Percentiles rank a stretch among this genome's conserved stretches.
These are phyloP conservation scores for Trichoderma sp. DNA, from an alignment of 2,329 filamentous ascomycete genomes.

Conservation along the genomic window DNA sequence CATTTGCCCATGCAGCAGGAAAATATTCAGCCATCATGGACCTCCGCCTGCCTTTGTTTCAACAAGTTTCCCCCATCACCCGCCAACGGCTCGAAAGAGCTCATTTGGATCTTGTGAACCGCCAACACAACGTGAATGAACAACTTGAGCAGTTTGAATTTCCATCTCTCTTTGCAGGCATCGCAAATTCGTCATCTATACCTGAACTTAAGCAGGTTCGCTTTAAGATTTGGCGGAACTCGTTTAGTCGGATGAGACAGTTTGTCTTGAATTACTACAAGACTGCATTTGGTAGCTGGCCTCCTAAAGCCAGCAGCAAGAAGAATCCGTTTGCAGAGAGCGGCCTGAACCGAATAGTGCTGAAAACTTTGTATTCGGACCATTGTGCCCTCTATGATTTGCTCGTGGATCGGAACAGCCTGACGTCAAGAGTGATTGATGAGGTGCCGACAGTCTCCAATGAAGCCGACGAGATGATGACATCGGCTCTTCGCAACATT, in stretches of 20 bases:
- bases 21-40: conserved; percentile 73
- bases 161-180: conserved; percentile 81
- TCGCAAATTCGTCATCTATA: conserved; percentile 78
- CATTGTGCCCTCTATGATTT: conserved; percentile 85
- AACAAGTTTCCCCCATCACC: conserved; percentile 67
- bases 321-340: conserved; percentile 86
- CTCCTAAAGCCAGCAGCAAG: conserved; percentile 86
- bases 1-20: conserved; percentile 86
- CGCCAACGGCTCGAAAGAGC: conserved; percentile 79
- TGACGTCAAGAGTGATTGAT: conserved; percentile 78
- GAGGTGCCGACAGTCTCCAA: conserved; percentile 57
- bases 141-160: conserved; percentile 89
- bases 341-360: conserved; percentile 79
- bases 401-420: conserved; percentile 72
- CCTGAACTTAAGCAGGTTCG: conserved; percentile 73
- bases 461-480: conserved; percentile 58
- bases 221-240: conserved; percentile 79
- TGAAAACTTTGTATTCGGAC: conserved; percentile 81
- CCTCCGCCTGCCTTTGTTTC: conserved; percentile 66
- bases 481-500: conserved; percentile 72
- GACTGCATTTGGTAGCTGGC: conserved; percentile 67
- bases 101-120: conserved; percentile 72
- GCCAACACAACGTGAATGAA: conserved; percentile 66
- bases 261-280: conserved; percentile 69
- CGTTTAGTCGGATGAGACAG: conserved; percentile 71